These are phyloP conservation scores for Cichorium intybus DNA, from an alignment of 140 eudicot genomes.

Conservation along the genomic window DNA sequence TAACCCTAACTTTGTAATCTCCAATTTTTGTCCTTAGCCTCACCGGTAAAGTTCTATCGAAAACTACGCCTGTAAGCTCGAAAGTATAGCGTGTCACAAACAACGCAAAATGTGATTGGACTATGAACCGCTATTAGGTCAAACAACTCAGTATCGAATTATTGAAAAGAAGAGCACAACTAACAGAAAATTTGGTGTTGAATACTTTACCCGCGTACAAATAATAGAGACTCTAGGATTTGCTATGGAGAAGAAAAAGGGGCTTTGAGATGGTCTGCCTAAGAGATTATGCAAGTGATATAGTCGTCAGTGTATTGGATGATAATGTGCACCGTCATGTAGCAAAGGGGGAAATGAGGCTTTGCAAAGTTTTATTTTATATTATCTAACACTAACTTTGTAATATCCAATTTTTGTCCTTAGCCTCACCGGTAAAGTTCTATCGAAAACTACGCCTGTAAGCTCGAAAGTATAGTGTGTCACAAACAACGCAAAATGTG, in stretches of 20 bases:
- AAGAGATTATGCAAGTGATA: background rate
- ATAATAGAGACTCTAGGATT: background rate
- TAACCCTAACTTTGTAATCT: conserved; percentile 35
- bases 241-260: conserved; percentile 4
- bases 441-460: background rate
- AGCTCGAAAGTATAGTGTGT: background rate
- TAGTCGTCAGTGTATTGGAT: conserved; percentile 36
- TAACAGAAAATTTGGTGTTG: background rate
- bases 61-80: background rate
- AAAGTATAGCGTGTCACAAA: background rate
- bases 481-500: background rate
- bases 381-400: conserved; percentile 26
- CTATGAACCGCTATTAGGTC: background rate
- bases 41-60: background rate
- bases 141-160: background rate
- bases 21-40: conserved; percentile 12
- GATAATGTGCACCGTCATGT: conserved; percentile 27
- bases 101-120: background rate
- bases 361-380: background rate
- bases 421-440: background rate
- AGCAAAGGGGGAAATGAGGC: background rate
- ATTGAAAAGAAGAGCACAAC: background rate
- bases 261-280: background rate
- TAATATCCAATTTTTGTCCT: conserved; percentile 24
- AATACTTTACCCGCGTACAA: conserved; percentile 13